Conservation (phyloP, 169 alveolate genomes). For the Plasmodium ovale region DNA sequence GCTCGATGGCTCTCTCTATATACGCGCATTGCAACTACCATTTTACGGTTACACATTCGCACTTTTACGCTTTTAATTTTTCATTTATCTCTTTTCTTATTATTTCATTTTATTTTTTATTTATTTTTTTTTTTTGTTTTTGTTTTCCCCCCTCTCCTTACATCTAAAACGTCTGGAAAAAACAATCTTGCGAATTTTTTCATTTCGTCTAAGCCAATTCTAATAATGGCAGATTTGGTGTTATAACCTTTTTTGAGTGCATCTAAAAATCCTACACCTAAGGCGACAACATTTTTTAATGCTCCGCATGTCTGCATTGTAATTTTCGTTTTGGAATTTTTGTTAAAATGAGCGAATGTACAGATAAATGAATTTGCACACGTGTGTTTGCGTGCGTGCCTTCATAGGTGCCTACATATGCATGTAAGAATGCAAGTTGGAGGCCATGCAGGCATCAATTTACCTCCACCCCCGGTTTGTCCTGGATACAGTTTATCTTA, state of each 20-base stretch:
- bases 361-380: background rate
- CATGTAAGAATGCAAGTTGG: no score
- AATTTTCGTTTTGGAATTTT: background rate
- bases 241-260: slow-evolving; percentile 90
- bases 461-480: slow-evolving; percentile 87
- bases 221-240: slow-evolving; percentile 95
- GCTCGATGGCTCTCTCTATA: no score
- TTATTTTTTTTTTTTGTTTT: background rate
- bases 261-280: slow-evolving; percentile 92
- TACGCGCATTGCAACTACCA: no score
- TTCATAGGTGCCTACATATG: background rate
- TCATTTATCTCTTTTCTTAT: no score
- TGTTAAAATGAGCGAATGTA: background rate
- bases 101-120: slow-evolving; percentile 2
- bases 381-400: background rate
- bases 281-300: slow-evolving; percentile 91
- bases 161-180: slow-evolving; percentile 83
- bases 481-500: slow-evolving; percentile 88
- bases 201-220: slow-evolving; percentile 93
- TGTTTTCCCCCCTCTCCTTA: slow-evolving; percentile 10
- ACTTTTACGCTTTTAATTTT: no score
- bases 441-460: no score
- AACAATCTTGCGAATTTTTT: slow-evolving; percentile 83
- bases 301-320: slow-evolving; percentile 90
- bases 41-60: no score